These are phyloP conservation scores for Monilinia fructicola DNA, from an alignment of 2,329 filamentous ascomycete species.

Conservation along the genomic window DNA sequence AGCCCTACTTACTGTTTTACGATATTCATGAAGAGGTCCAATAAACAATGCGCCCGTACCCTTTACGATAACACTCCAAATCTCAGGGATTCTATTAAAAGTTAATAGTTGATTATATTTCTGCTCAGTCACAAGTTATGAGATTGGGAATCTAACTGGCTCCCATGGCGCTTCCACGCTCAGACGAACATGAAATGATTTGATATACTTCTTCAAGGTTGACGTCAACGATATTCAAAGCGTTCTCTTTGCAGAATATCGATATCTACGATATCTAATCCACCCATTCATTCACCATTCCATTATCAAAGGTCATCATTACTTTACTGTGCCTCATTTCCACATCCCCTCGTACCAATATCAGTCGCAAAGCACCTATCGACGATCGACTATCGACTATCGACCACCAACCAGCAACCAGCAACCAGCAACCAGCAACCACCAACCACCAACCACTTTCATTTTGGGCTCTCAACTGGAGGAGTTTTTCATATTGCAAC, in stretches of 20 bases:
- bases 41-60: too few species aligned
- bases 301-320: not conserved
- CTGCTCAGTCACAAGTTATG: not conserved
- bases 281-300: not conserved
- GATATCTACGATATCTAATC: not conserved
- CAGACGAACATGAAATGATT: slow-evolving; percentile 1
- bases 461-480: not conserved
- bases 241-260: not conserved
- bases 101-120: not conserved
- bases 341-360: not conserved
- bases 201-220: not conserved
- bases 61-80: too few species aligned
- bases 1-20: too few species aligned
- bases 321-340: slow-evolving; percentile 8
- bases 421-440: not conserved
- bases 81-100: not conserved
- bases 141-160: not conserved
- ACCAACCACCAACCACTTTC: slow-evolving; percentile 12
- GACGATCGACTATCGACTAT: not conserved
- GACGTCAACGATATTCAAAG: not conserved
- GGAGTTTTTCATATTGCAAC: not conserved
- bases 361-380: too few species aligned
- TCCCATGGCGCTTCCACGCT: not conserved
- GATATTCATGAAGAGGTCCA: too few species aligned
- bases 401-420: slow-evolving; percentile 5